Conservation (phyloP, 192 early-diverging fungal species). For the Backusella morwellensis region DNA sequence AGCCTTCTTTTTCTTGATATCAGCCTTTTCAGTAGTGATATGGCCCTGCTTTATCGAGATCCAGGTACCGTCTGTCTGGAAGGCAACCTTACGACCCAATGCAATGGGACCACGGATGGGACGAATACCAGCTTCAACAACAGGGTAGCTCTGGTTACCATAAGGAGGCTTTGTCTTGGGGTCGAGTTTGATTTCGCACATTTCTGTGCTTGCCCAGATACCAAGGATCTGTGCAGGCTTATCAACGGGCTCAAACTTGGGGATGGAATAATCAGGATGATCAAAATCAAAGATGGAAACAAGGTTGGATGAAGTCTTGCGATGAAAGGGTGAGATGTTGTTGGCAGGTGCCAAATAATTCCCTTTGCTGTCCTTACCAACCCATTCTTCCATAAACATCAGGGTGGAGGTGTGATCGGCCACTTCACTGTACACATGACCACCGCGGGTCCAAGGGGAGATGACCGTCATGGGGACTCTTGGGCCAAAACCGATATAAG, state of each 20-base stretch:
- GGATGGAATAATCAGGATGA: not conserved
- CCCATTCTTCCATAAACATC: slow-evolving; percentile 20
- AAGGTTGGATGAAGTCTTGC: not conserved
- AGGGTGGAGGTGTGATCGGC: slow-evolving; percentile 25
- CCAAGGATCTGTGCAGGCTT: not conserved
- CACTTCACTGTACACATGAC: slow-evolving; percentile 24
- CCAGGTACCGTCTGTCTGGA: not conserved
- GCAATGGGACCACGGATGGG: not conserved
- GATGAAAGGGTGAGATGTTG: not conserved
- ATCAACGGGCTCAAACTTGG: not conserved
- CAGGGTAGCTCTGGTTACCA: slow-evolving; percentile 16
- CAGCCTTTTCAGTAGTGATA: not conserved
- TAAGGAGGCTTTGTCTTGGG: slow-evolving; percentile 16
- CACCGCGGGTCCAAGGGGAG: slow-evolving; percentile 21
- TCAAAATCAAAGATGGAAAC: not conserved
- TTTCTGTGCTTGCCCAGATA: slow-evolving; percentile 2
- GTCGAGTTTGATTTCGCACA: not conserved
- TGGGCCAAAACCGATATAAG: slow-evolving; percentile 8
- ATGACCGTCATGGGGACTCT: slow-evolving; percentile 24
- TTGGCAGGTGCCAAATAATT: slow-evolving; percentile 21
- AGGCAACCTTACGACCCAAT: not conserved
- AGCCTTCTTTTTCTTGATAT: not conserved
- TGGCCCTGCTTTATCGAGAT: not conserved
- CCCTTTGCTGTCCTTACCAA: slow-evolving; percentile 17
- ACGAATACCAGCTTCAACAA: not conserved